phyloP scores from a whole-genome alignment of 495 filamentous ascomycete genomes.

The Tuber microsphaerosporum region DNA sequence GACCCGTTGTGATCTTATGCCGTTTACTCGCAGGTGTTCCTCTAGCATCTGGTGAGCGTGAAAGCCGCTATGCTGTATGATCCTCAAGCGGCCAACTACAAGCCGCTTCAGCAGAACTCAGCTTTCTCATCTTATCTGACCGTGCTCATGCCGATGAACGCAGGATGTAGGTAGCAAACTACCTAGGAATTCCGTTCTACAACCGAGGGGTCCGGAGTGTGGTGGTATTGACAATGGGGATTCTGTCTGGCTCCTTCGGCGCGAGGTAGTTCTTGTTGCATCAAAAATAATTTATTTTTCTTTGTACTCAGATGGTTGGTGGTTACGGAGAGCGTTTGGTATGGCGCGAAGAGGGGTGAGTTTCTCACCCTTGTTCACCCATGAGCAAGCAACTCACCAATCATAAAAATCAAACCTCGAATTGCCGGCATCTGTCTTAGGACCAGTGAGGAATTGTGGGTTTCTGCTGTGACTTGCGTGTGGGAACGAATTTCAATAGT shows the following conservation, averaged over 20 bases:
- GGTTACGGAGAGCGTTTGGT: neutral
- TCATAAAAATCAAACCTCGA: too few species aligned
- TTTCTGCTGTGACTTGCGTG: too few species aligned
- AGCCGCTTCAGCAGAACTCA: slow-evolving; percentile 6
- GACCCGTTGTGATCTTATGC: slow-evolving; percentile 7
- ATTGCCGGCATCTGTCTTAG: too few species aligned
- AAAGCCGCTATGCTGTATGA: slow-evolving; percentile 21
- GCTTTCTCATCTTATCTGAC: slow-evolving; percentile 8
- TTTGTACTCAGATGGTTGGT: neutral
- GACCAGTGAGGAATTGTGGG: too few species aligned
- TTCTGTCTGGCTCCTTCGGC: neutral
- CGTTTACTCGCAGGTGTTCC: slow-evolving; percentile 20
- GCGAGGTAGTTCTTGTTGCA: neutral
- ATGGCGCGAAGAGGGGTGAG: too few species aligned
- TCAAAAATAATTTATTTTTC: neutral
- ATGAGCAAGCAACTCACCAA: too few species aligned
- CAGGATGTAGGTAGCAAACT: slow-evolving; percentile 12
- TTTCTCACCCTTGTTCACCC: too few species aligned
- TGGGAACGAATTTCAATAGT: too few species aligned
- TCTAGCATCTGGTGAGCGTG: slow-evolving; percentile 21
- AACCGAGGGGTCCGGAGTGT: slow-evolving; percentile 11
- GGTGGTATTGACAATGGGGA: slow-evolving; percentile 17
- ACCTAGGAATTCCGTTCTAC: slow-evolving; percentile 17
- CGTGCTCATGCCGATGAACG: slow-evolving; percentile 8
- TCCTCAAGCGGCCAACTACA: slow-evolving; percentile 7